Evolutionary conservation across 805 yeast species (phyloP).

Genomic region (Metschnikowia arizonensis): DNA sequence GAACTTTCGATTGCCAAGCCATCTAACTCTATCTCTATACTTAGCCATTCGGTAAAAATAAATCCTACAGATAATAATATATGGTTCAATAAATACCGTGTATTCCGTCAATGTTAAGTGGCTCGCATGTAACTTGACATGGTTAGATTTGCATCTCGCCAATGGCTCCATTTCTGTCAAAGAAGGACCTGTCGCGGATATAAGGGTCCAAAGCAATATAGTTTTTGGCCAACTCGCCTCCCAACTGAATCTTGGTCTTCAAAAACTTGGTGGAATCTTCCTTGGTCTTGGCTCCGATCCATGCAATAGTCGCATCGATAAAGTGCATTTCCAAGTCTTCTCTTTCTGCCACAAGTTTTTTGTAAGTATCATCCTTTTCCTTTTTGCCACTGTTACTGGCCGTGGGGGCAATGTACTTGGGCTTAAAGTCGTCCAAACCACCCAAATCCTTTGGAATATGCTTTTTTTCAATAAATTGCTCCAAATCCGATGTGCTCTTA

Average conservation of each 20-base stretch:
- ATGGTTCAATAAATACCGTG: neutral
- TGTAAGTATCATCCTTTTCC: slow-evolving; percentile 40
- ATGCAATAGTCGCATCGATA: slow-evolving; percentile 61
- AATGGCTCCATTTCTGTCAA: slow-evolving; percentile 18
- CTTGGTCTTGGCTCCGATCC: slow-evolving; percentile 68
- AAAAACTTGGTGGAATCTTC: slow-evolving; percentile 47
- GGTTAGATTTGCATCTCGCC: slow-evolving; percentile 10
- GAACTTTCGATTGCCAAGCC: no score
- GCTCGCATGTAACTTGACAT: no score
- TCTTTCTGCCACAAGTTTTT: slow-evolving; percentile 49
- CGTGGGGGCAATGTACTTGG: slow-evolving; percentile 62
- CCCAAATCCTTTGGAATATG: slow-evolving; percentile 71
- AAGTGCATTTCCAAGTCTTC: slow-evolving; percentile 48
- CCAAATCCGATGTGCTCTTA: slow-evolving; percentile 61
- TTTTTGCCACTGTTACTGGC: slow-evolving; percentile 43
- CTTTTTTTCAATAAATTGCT: slow-evolving; percentile 53
- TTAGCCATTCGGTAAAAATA: no score
- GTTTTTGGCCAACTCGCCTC: slow-evolving; percentile 53
- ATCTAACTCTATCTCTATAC: no score
- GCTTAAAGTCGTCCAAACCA: slow-evolving; percentile 60
- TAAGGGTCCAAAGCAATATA: slow-evolving; percentile 53
- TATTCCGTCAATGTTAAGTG: no score
- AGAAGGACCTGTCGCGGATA: slow-evolving; percentile 16
- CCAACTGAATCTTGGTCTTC: slow-evolving; percentile 51
- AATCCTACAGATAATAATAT: no score